Base-by-base conservation (phyloP, 768 basidiomycete genomes). In the Krasilnikovozyma curviuscula region DNA sequence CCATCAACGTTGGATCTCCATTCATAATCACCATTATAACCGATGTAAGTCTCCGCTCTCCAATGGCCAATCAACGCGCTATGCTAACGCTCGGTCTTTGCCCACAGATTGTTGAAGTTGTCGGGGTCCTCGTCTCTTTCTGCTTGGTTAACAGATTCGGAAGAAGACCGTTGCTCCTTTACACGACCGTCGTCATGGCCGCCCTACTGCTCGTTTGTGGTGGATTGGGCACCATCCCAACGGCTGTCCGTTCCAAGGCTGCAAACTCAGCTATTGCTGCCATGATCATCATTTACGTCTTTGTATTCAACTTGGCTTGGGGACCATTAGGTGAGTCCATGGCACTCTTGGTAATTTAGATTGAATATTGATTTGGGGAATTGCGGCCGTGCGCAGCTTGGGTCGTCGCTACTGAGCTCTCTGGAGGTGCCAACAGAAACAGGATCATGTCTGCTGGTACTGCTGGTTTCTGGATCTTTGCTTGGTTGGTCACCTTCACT, bases 241-340 rank as follows among this genome's bases (percentile, higher is more conserved):
- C 52, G 38, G 44, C 27, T 24, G 27, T 31, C 1, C 44, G 49
- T n/a, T 30, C 47, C 38, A 56, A 52, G n/a, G 57, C 57, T 9
- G 44, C 57, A 18, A 55, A 57, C 43, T 56, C 59, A 25, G 62
- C 59, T 25, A 54, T 61, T 23, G 62, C 61, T 19, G 58, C 60
- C n/a, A 59, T 63, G 57, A 59, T 63, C 46, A 59, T 59, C 47
- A 55, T 63, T 9, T 61, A 59, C 48, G 61, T 65, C 28, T 65
- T 63, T 38, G 58, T 57, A 2, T 65, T 65, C 59, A 65, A 65
- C 55, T 50, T 63, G 32, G 61, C 60, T 4, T 64, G 62, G 63
- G 62, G 62, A 32, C 58, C 58, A 18, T 43, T 63, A 12, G 27
- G 29, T 42, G n/a, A n/a, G n/a, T n/a, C n/a, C n/a, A n/a, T n/a